phyloP scores from a whole-genome alignment of 2,329 filamentous ascomycete genomes.

The Xylaria sp. region DNA sequence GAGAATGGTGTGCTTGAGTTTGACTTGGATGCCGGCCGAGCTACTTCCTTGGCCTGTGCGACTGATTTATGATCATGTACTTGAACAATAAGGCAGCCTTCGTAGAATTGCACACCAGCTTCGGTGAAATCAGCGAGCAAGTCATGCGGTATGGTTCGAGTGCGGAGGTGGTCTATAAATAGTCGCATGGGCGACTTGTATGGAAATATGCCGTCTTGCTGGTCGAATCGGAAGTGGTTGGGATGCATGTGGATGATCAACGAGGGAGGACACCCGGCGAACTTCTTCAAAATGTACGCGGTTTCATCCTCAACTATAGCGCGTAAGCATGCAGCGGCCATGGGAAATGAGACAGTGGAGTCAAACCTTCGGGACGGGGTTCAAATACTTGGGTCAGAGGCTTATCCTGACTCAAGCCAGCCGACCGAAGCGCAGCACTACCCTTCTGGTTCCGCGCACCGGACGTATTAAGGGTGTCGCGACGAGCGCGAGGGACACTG shows the following conservation, averaged over 20 bases:
- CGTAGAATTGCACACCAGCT: conserved; percentile 83
- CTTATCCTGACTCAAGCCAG: conserved; percentile 58
- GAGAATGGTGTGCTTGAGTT: conserved; percentile 78
- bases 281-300: conserved; percentile 83
- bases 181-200: conserved; percentile 93
- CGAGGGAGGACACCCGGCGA: conserved; percentile 78
- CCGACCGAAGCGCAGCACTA: conserved; percentile 61
- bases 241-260: conserved; percentile 86
- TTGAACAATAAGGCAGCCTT: conserved; percentile 93
- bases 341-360: not conserved
- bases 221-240: conserved; percentile 90
- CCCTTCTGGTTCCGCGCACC: conserved; percentile 61
- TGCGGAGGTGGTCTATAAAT: conserved; percentile 79
- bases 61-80: conserved; percentile 86
- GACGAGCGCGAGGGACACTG: conserved; percentile 64
- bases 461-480: conserved; percentile 61
- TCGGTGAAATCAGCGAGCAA: conserved; percentile 81
- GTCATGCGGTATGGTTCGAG: conserved; percentile 86
- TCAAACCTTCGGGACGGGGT: conserved; percentile 64
- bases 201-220: conserved; percentile 89
- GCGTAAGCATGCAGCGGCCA: conserved; percentile 33
- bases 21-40: conserved; percentile 63
- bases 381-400: conserved; percentile 52
- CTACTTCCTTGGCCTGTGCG: conserved; percentile 68
- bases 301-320: conserved; percentile 72